These are phyloP conservation scores for Boletus eberwhitei DNA, from an alignment of 768 basidiomycete genomes.

Conservation along the genomic window DNA sequence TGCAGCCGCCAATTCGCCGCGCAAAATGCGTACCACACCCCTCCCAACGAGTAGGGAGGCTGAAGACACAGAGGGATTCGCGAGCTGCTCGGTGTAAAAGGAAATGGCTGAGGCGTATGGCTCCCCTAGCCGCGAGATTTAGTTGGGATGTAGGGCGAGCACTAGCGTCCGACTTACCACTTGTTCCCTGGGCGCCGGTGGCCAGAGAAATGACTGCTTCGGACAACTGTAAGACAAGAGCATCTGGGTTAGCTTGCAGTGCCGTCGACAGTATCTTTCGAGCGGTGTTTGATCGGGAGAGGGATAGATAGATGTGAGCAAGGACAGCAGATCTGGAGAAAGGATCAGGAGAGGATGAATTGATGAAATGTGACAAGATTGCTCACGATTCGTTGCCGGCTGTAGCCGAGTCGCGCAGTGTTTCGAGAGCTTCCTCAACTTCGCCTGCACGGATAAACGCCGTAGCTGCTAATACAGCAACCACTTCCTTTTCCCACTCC, in stretches of 20 bases:
- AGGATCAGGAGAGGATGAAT: neutral
- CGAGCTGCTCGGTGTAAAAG: slow-evolving; percentile 83
- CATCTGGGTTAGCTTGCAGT: slow-evolving; percentile 85
- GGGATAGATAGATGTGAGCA: slow-evolving; percentile 87
- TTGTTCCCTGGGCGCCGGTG: slow-evolving; percentile 68
- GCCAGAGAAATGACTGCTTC: slow-evolving; percentile 79
- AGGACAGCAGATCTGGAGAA: slow-evolving; percentile 68
- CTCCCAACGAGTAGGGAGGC: slow-evolving; percentile 75
- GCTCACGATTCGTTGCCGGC: slow-evolving; percentile 86
- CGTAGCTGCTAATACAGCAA: slow-evolving; percentile 80
- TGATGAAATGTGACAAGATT: neutral
- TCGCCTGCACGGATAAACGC: slow-evolving; percentile 84
- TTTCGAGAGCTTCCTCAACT: slow-evolving; percentile 90
- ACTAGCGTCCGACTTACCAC: slow-evolving; percentile 32
- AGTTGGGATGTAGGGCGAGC: neutral
- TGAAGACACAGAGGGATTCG: slow-evolving; percentile 73
- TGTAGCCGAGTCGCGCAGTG: slow-evolving; percentile 65
- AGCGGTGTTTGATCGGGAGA: slow-evolving; percentile 82
- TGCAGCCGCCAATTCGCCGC: slow-evolving; percentile 72
- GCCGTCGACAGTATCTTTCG: slow-evolving; percentile 82
- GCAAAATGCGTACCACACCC: slow-evolving; percentile 73
- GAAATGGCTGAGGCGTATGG: slow-evolving; percentile 41
- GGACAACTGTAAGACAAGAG: slow-evolving; percentile 83
- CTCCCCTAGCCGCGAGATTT: slow-evolving; percentile 18
- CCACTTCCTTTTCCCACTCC: slow-evolving; percentile 68